These are phyloP conservation scores for Penicillium pancosmium DNA, from an alignment of 495 filamentous ascomycete species.

Conservation along the genomic window DNA sequence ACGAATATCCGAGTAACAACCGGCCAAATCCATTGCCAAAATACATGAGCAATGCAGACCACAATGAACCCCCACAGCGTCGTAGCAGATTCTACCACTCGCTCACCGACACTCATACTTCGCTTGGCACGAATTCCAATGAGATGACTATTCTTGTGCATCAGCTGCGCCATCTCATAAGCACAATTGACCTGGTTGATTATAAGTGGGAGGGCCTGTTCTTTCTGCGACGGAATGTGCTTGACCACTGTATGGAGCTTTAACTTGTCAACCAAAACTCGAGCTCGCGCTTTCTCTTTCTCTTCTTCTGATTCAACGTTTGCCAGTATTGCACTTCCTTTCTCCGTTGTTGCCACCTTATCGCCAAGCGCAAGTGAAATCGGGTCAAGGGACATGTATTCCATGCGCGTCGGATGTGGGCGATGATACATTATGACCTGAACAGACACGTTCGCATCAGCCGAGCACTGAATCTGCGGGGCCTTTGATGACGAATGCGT, in stretches of 20 bases:
- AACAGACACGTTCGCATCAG: conserved; percentile 61
- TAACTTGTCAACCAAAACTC: conserved; percentile 80
- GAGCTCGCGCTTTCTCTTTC: conserved; percentile 63
- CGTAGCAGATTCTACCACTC: conserved; percentile 90
- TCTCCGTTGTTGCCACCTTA: conserved; percentile 50
- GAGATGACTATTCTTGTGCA: conserved; percentile 84
- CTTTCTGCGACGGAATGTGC: conserved; percentile 77
- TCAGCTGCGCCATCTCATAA: conserved; percentile 78
- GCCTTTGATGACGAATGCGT: conserved; percentile 57
- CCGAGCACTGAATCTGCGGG: conserved; percentile 73
- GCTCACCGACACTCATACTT: conserved; percentile 88
- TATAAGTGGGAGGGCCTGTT: conserved; percentile 76
- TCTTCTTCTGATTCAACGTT: conserved; percentile 54
- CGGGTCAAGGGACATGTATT: conserved; percentile 90
- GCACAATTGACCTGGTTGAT: conserved; percentile 97
- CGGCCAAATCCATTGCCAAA: conserved; percentile 78
- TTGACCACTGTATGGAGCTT: conserved; percentile 82
- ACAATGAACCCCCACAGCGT: conserved; percentile 77
- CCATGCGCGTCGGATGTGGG: conserved; percentile 86
- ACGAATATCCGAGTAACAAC: conserved; percentile 74
- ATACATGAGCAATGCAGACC: conserved; percentile 67
- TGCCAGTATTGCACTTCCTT: conserved; percentile 27
- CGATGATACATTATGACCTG: conserved; percentile 90
- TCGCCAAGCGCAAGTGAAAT: conserved; percentile 88
- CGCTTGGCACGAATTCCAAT: conserved; percentile 80